Conservation (phyloP, 805 yeast genomes). For the Nakazawaea populi region DNA sequence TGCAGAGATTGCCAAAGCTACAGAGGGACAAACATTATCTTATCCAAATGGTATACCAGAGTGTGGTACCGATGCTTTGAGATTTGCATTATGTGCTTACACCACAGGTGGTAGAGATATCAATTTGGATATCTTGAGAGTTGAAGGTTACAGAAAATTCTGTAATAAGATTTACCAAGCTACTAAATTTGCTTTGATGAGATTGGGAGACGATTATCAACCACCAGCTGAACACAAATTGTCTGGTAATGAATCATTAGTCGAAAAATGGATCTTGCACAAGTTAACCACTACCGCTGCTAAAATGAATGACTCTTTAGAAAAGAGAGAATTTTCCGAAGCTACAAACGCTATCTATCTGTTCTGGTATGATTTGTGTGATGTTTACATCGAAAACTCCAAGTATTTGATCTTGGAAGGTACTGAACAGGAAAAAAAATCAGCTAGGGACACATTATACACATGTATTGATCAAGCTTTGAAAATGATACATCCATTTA, state of each 20-base stretch:
- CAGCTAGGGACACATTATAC: constrained; percentile 93
- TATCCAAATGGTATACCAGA: constrained; percentile 98
- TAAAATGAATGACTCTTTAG: constrained; percentile 59
- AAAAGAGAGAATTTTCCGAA: constrained; percentile 82
- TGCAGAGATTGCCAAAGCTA: constrained; percentile 80
- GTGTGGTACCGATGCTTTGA: constrained; percentile 98
- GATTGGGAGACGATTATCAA: constrained; percentile 80
- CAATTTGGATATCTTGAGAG: constrained; percentile 91
- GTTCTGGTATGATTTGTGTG: constrained; percentile 97
- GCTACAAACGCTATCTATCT: constrained; percentile 84
- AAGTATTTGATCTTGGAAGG: constrained; percentile 92
- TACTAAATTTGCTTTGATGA: constrained; percentile 90
- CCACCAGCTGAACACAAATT: constrained; percentile 59
- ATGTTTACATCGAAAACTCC: constrained; percentile 96
- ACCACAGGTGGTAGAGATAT: constrained; percentile 99
- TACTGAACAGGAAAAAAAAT: constrained; percentile 70
- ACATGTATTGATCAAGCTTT: constrained; percentile 89
- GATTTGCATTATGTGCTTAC: constrained; percentile 97
- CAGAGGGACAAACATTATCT: constrained; percentile 78
- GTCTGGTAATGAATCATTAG: constrained; percentile 81
- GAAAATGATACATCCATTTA: constrained; percentile 92
- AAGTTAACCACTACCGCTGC: constrained; percentile 69
- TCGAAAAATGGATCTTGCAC: constrained; percentile 95
- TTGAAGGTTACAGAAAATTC: constrained; percentile 98
- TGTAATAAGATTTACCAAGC: constrained; percentile 99